Conservation (phyloP, 495 filamentous ascomycete genomes). For the Clohesyomyces aquaticus region DNA sequence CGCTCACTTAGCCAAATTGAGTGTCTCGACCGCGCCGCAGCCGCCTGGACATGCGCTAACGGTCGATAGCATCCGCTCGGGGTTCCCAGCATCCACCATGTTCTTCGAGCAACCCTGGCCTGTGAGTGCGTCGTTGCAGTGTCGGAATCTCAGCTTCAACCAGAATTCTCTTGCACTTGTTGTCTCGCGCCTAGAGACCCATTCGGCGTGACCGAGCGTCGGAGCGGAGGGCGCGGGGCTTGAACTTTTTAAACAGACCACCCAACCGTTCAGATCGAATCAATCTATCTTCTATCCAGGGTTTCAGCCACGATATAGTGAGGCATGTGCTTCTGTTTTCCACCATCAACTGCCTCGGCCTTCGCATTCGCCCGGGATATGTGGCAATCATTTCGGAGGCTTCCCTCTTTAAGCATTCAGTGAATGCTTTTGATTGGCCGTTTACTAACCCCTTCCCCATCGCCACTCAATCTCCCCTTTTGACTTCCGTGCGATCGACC, state of each 20-base stretch:
- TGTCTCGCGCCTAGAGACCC: background rate
- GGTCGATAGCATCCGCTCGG: slow-evolving; percentile 11
- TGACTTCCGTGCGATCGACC: slow-evolving; percentile 23
- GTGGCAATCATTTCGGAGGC: slow-evolving; percentile 34
- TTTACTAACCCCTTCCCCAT: background rate
- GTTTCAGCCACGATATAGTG: slow-evolving; percentile 18
- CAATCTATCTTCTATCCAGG: background rate
- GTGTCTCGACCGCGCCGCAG: slow-evolving; percentile 1
- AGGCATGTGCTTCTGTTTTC: slow-evolving; percentile 15
- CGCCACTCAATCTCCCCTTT: slow-evolving; percentile 19
- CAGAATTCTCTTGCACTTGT: background rate
- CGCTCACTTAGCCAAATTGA: slow-evolving; percentile 1
- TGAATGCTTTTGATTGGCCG: background rate
- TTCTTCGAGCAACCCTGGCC: slow-evolving; percentile 2
- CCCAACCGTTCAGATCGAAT: slow-evolving; percentile 7
- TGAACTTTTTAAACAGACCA: background rate
- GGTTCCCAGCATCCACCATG: background rate
- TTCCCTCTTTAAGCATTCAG: slow-evolving; percentile 18
- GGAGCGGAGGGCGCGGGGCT: background rate
- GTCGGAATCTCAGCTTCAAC: background rate
- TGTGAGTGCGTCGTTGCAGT: background rate
- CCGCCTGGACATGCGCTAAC: slow-evolving; percentile 4
- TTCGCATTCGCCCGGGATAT: slow-evolving; percentile 16
- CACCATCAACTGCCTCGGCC: slow-evolving; percentile 16
- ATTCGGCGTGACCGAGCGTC: slow-evolving; percentile 13